phyloP scores from a whole-genome alignment of 306 rosid species.

The Fragaria nilgerrensis region DNA sequence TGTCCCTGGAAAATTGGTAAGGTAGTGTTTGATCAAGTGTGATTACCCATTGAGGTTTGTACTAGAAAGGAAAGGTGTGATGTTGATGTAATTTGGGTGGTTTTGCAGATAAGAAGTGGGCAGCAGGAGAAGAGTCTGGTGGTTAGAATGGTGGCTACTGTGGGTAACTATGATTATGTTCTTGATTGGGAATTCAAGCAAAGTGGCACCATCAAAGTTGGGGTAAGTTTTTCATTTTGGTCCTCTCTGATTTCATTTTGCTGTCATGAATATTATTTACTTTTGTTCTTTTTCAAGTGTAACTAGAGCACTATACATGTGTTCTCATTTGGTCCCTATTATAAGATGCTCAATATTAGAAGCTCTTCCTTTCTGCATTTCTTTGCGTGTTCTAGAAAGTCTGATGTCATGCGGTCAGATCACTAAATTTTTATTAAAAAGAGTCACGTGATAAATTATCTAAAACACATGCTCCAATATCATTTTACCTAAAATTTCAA shows the following conservation, averaged over 20 bases:
- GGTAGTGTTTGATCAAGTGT: background rate
- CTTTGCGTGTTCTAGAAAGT: too few species aligned
- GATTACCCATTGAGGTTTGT: background rate
- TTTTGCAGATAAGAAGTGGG: slow-evolving; percentile 71
- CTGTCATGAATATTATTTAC: background rate
- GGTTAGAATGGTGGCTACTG: slow-evolving; percentile 82
- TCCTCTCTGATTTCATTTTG: background rate
- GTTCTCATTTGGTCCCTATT: too few species aligned
- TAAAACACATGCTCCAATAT: background rate
- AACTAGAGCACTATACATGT: background rate
- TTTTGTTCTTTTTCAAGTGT: background rate
- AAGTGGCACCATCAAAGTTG: slow-evolving; percentile 78
- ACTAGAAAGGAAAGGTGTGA: background rate
- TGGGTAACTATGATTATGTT: slow-evolving; percentile 87
- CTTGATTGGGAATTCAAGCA: slow-evolving; percentile 85
- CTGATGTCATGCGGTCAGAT: too few species aligned
- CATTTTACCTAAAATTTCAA: background rate
- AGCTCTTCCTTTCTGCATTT: too few species aligned
- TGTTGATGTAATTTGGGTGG: background rate
- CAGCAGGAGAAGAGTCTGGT: slow-evolving; percentile 60
- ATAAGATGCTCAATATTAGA: too few species aligned
- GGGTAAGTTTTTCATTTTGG: slow-evolving; percentile 38
- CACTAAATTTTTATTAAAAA: too few species aligned
- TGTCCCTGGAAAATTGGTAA: slow-evolving; percentile 65
- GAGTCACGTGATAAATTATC: background rate